These are phyloP conservation scores for Ensete glaucum DNA, from an alignment of 176 grass and related monocot genomes.

Conservation along the genomic window DNA sequence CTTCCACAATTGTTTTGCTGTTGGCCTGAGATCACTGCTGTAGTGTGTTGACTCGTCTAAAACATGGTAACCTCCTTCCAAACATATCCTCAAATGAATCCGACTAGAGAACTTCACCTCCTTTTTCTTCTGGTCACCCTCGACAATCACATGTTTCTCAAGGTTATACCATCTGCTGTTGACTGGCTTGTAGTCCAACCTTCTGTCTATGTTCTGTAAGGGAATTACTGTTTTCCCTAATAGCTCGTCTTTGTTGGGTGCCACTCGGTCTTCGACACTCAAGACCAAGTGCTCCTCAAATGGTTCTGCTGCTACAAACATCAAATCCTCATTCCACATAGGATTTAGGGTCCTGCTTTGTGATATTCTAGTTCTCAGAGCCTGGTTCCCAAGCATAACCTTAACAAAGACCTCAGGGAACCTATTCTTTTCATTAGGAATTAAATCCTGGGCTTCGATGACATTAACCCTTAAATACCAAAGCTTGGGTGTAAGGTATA, in stretches of 20 bases:
- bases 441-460: slow-evolving; percentile 56
- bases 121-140: slow-evolving; percentile 49
- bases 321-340: slow-evolving; percentile 67
- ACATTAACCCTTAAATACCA: slow-evolving; percentile 68
- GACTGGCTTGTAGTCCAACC: slow-evolving; percentile 35
- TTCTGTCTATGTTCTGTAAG: slow-evolving; percentile 43
- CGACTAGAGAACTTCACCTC: slow-evolving; percentile 54
- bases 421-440: slow-evolving; percentile 42
- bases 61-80: slow-evolving; percentile 69
- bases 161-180: slow-evolving; percentile 44
- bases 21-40: slow-evolving; percentile 67
- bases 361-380: slow-evolving; percentile 32
- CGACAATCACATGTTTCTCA: slow-evolving; percentile 57
- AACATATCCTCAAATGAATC: slow-evolving; percentile 54
- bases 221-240: slow-evolving; percentile 37
- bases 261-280: slow-evolving; percentile 50
- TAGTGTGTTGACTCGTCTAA: slow-evolving; percentile 71
- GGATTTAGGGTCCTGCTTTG: slow-evolving; percentile 39
- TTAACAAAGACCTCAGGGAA: slow-evolving; percentile 57
- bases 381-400: slow-evolving; percentile 49
- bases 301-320: slow-evolving; percentile 60
- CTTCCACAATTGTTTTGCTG: slow-evolving; percentile 57
- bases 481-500: slow-evolving; percentile 67
- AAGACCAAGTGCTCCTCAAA: slow-evolving; percentile 56
- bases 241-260: slow-evolving; percentile 52